These are phyloP conservation scores for Exophiala sideris DNA, from an alignment of 2,329 filamentous ascomycete species.

Conservation along the genomic window DNA sequence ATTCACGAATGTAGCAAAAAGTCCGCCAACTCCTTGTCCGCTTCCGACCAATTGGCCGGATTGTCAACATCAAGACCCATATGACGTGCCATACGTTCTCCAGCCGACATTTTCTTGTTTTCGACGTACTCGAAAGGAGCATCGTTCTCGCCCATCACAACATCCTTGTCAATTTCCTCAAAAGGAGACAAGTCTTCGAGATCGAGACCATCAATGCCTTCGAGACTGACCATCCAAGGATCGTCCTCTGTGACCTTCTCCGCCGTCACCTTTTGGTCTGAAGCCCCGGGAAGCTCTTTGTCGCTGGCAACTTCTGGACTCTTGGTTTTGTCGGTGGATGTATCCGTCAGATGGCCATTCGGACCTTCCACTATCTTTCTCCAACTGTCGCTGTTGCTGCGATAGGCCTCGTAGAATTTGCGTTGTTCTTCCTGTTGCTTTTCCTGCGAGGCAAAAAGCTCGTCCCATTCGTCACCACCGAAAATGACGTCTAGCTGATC, in stretches of 20 bases:
- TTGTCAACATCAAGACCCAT: conserved; percentile 16
- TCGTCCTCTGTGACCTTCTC: conserved; percentile 18
- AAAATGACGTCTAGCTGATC: conserved; percentile 24
- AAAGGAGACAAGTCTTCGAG: conserved; percentile 19
- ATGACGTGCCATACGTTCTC: conserved; percentile 5
- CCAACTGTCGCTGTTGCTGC: conserved; percentile 21
- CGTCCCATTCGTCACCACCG: conserved; percentile 26
- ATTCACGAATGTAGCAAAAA: conserved; percentile 9
- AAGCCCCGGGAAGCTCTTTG: conserved; percentile 13
- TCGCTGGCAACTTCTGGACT: conserved; percentile 20
- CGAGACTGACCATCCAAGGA: conserved; percentile 21
- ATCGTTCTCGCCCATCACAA: conserved; percentile 18
- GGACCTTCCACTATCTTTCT: conserved; percentile 22
- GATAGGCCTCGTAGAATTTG: conserved; percentile 20
- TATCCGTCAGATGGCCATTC: conserved; percentile 22
- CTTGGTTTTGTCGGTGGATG: conserved; percentile 23
- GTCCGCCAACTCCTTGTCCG: conserved; percentile 13
- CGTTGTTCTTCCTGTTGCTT: conserved; percentile 15
- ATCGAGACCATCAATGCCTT: conserved; percentile 23
- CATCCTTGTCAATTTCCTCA: conserved; percentile 18
- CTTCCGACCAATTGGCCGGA: conserved; percentile 16
- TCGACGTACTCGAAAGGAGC: conserved; percentile 19
- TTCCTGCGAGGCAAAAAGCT: conserved; percentile 24
- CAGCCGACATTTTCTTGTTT: conserved; percentile 11
- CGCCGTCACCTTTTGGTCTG: conserved; percentile 7